Base-by-base conservation (phyloP, 495 filamentous ascomycete species). In the Penicillium psychrofluorescens region DNA sequence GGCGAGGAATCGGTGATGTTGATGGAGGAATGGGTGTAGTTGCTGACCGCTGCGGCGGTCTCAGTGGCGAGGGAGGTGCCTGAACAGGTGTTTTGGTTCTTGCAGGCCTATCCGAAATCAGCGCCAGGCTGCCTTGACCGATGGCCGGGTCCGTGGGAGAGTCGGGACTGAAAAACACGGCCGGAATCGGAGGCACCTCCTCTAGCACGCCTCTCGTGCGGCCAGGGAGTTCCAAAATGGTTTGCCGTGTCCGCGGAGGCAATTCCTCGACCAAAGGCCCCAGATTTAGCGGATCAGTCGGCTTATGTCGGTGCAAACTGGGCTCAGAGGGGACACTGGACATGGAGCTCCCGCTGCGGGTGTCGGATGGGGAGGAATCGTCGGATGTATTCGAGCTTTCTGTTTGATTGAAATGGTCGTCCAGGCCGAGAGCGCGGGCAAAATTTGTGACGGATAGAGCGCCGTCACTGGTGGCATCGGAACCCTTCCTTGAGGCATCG, bases 361-460 rank as follows among this genome's bases (percentile, higher is more conserved):
- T 68, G 8, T 79, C 74, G 13, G 83, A 86, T 15, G 69, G 77
- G 1, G 69, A 75, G 7, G 85, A 89, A n/a, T 75, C 77, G 34
- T 80, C 82, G 6, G 86, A 90, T 2, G 77, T 77, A 16, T 75
- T 75, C 1, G 86, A 92, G 48, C 80, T 76, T 0, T 83, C 80
- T 0, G 76, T 70, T 41, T 79, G 79, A 6, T 58, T 53, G 7
- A 60, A 51, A 0, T 55, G 41, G 9, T 58, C 50, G 10, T 73
- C 70, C 2, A 73, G 44, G 11, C 67, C 70, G 8, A 73, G 45
- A 1, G 64, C 65, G 5, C 59, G 62, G 1, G 65, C 61, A 33
- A 71, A 71, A 35, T 65, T 69, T 2, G 70, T 68, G 4, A 66
- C 53, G 1, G 66, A 68, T 0, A 61, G 32, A 10, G 46, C 56